phyloP scores from a whole-genome alignment of 345 rosid genomes.

The Citrus trifoliata region DNA sequence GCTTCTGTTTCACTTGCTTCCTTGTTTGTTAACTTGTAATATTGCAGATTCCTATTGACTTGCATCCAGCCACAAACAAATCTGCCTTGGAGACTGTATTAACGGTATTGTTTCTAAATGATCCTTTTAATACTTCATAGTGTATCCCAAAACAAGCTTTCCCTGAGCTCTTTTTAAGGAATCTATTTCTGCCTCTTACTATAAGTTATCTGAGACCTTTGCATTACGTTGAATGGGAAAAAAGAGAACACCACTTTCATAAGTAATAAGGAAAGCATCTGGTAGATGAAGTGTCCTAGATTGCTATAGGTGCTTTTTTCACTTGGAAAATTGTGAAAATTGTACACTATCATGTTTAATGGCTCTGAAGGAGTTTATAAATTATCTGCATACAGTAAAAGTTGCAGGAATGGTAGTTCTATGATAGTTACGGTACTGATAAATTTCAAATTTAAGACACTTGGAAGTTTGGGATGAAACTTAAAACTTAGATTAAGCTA shows the following conservation, averaged over 20 bases:
- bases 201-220: neutral
- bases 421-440: neutral
- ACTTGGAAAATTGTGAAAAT: neutral
- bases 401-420: neutral
- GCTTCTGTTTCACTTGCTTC: neutral
- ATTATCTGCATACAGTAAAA: neutral
- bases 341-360: neutral
- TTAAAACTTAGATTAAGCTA: neutral
- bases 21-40: constrained; percentile 20
- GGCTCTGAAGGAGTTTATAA: neutral
- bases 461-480: neutral
- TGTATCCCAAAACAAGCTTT: neutral
- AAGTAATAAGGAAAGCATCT: neutral
- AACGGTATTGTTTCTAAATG: constrained; percentile 57
- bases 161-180: neutral
- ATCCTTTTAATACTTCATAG: constrained; percentile 7
- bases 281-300: neutral
- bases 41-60: constrained; percentile 91
- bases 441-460: neutral
- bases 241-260: neutral
- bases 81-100: constrained; percentile 95
- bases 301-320: too few relatives aligned
- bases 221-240: neutral
- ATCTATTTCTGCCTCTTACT: neutral
- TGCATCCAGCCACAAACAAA: constrained; percentile 92